phyloP scores from a whole-genome alignment of 1,284 basidiomycete genomes.

The Moesziomyces globuligerus region DNA sequence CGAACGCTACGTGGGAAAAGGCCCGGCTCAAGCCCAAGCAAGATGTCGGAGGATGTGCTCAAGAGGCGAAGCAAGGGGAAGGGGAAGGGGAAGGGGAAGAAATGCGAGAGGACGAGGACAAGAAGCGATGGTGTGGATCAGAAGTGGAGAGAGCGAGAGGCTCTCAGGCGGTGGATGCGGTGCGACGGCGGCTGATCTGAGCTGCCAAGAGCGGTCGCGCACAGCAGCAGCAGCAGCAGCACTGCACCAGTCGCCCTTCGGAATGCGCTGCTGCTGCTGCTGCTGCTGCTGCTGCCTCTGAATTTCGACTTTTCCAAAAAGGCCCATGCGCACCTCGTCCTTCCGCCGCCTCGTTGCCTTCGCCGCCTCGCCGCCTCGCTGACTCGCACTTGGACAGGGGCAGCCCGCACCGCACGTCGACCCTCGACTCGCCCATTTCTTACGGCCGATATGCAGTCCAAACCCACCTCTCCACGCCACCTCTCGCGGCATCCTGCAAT shows the following conservation, averaged over 20 bases:
- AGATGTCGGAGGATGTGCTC: no score
- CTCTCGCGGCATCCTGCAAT: neutral
- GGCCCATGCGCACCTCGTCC: neutral
- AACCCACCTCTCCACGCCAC: no score
- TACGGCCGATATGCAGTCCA: slow-evolving; percentile 1
- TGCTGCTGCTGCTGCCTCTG: no score
- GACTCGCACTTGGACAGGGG: no score
- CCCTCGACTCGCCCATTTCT: no score
- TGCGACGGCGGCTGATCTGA: neutral
- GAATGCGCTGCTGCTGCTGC: neutral
- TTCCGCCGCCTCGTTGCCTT: no score
- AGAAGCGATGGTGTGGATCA: neutral
- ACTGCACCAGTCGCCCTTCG: neutral
- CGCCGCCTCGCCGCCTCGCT: no score
- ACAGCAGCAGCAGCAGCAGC: neutral
- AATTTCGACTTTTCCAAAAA: neutral
- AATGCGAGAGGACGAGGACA: neutral
- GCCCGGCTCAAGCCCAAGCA: no score
- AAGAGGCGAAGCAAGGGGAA: neutral
- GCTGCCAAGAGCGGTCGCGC: neutral
- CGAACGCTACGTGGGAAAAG: neutral
- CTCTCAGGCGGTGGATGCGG: neutral
- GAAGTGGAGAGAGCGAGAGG: neutral
- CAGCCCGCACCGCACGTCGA: no score
- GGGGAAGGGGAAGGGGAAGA: neutral